These are phyloP conservation scores for Lathyrus sativus DNA, from an alignment of 306 rosid species.

Conservation along the genomic window DNA sequence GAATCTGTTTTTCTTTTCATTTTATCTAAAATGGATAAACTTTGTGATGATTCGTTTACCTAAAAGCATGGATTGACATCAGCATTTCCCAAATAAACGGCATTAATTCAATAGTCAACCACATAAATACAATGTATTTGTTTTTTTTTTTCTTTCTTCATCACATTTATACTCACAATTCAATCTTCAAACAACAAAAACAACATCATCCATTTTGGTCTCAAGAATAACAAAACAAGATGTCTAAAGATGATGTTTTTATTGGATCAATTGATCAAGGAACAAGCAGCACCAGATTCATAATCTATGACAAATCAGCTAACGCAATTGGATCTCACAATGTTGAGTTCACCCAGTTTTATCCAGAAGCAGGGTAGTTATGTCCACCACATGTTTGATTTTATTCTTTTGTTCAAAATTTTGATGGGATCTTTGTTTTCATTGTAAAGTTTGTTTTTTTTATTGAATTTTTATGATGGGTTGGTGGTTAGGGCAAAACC, in stretches of 20 bases:
- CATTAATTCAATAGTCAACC: not conserved
- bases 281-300: conserved; percentile 83
- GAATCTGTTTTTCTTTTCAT: too few species aligned
- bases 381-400: not conserved
- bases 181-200: not conserved
- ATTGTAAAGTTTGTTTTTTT: conserved; percentile 1
- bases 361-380: conserved; percentile 76
- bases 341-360: conserved; percentile 87
- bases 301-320: conserved; percentile 61
- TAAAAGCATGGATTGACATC: conserved; percentile 8
- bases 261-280: conserved; percentile 88
- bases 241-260: conserved; percentile 52
- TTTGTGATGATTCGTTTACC: not conserved
- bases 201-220: not conserved
- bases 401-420: not conserved
- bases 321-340: conserved; percentile 68
- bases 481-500: not conserved
- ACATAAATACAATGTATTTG: not conserved
- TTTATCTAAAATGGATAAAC: conserved; percentile 9
- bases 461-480: not conserved
- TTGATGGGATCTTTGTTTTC: not conserved
- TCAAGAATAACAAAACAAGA: conserved; percentile 19
- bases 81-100: not conserved
- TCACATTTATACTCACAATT: not conserved
- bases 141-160: not conserved